Evolutionary conservation across 495 filamentous ascomycete species (phyloP), one percentile per base, ranked within the genome.

Genomic region (Friedmanniomyces endolithicus): DNA sequence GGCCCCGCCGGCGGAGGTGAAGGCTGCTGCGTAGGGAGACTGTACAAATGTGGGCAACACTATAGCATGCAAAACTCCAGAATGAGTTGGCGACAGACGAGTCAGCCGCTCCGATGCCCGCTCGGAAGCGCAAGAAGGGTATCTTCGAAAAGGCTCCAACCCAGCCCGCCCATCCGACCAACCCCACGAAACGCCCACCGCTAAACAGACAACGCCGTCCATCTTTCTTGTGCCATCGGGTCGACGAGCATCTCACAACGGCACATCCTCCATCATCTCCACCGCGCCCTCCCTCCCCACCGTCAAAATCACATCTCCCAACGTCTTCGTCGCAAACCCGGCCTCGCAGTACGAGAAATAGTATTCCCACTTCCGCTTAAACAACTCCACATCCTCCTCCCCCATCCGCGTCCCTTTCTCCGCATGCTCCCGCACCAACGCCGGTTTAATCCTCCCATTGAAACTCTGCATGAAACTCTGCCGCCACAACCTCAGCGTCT

Each of bases 261-360:
- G 81, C 62, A 85, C 75, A 34, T 75, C 74, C 65, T 85, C 82
- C 70, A 82, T 78, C 71, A 85, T 70, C 67, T 84, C 80, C 65
- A 75, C 70, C 23, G 80, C 75, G 1, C 83, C 82, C 63, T 85
- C 83, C 39, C 83, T 72, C 2, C 75, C 80, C n/a, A 83, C 65
- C 39, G 72, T 75, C 61, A 88, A 75, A 50, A 86, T 81, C 19
- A 81, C 81, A 67, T 87, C 84, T 1, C 82, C 81, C 45, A 87
- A 67, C 7, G 81, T 81, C 65, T 85, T 83, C 23, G 79, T 80
- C 48, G 75, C 69, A 63, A 87, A 87, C 0, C 83, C 83, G 20
- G 82, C 83, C 62, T 87, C 83, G 49, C 79, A 85, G 64, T 86
- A 87, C 11, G 76, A 69, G 63, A 86, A 86, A 63, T 86, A 88